Percentiles rank a stretch among this genome's conserved stretches.
Conservation (phyloP, 2,329 filamentous ascomycete species). For the Tolypocladium amazonense region DNA sequence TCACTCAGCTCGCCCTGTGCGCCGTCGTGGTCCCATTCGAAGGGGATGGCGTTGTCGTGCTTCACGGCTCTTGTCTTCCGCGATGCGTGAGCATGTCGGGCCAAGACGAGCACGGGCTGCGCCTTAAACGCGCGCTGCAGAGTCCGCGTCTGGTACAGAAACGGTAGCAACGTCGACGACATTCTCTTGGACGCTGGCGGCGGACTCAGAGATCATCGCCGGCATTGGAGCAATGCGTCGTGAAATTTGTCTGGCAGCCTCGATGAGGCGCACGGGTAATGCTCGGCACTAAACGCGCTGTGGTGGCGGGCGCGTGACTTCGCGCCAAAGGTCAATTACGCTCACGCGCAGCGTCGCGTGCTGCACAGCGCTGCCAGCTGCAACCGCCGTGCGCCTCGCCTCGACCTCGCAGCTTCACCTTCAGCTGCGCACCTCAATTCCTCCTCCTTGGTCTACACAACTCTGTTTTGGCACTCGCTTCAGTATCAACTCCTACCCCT, state of each 20-base stretch:
- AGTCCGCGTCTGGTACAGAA: constrained; percentile 64
- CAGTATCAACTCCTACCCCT: too few species aligned
- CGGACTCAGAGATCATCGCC: background rate
- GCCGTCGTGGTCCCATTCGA: constrained; percentile 31
- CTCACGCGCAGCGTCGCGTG: background rate
- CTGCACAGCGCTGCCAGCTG: background rate
- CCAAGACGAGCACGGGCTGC: constrained; percentile 11
- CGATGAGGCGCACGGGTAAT: background rate
- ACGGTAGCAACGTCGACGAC: constrained; percentile 46
- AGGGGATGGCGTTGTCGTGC: constrained; percentile 35
- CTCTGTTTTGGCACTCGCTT: background rate
- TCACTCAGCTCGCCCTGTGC: constrained; percentile 6
- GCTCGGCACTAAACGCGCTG: background rate
- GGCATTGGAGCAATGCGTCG: background rate
- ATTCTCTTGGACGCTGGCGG: constrained; percentile 17
- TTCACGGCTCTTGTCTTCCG: constrained; percentile 5
- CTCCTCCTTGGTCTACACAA: background rate
- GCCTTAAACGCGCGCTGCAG: constrained; percentile 20
- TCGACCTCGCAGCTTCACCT: background rate
- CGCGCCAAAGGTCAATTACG: constrained; percentile 7
- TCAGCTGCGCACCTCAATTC: background rate
- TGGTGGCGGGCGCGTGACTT: constrained; percentile 6
- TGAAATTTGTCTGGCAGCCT: background rate
- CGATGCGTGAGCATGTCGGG: constrained; percentile 10
- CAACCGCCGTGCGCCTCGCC: background rate